These are phyloP conservation scores for Mariannaea elegans DNA, from an alignment of 2,329 filamentous ascomycete species.

Conservation along the genomic window DNA sequence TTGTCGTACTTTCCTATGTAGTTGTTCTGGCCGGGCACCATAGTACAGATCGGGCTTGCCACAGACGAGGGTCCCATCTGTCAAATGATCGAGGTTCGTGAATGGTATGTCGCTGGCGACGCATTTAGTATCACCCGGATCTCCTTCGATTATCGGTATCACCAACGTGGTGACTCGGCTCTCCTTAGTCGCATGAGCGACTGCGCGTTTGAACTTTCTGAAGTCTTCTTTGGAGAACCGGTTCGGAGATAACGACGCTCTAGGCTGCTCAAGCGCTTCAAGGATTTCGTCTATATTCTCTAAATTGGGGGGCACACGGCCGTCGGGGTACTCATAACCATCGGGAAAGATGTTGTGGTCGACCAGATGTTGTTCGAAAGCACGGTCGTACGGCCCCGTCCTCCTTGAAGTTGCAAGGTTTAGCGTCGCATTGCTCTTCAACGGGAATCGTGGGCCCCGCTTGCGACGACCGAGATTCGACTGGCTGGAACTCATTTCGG, in stretches of 20 bases:
- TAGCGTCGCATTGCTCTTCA: too few relatives aligned
- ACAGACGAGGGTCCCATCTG: neutral
- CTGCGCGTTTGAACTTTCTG: neutral
- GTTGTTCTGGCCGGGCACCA: slow-evolving; percentile 36
- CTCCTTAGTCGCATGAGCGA: neutral
- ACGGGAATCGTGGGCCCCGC: too few relatives aligned
- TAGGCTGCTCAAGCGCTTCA: neutral
- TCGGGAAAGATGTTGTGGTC: neutral
- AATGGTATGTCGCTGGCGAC: neutral
- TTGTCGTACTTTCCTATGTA: slow-evolving; percentile 33
- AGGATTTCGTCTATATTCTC: neutral
- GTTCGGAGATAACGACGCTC: neutral
- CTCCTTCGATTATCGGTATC: neutral
- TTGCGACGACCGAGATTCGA: too few relatives aligned
- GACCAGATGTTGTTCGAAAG: neutral
- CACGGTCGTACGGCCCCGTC: neutral
- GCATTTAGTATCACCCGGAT: neutral
- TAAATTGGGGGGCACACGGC: too few relatives aligned
- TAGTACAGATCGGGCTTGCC: slow-evolving; percentile 45
- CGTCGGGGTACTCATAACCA: neutral
- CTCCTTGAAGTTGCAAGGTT: too few relatives aligned
- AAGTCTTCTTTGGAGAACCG: neutral
- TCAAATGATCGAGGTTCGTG: neutral
- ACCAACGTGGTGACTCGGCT: neutral
- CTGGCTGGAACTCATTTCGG: too few relatives aligned